These are phyloP conservation scores for Venturia effusa DNA, from an alignment of 2,329 filamentous ascomycete genomes.

Conservation along the genomic window DNA sequence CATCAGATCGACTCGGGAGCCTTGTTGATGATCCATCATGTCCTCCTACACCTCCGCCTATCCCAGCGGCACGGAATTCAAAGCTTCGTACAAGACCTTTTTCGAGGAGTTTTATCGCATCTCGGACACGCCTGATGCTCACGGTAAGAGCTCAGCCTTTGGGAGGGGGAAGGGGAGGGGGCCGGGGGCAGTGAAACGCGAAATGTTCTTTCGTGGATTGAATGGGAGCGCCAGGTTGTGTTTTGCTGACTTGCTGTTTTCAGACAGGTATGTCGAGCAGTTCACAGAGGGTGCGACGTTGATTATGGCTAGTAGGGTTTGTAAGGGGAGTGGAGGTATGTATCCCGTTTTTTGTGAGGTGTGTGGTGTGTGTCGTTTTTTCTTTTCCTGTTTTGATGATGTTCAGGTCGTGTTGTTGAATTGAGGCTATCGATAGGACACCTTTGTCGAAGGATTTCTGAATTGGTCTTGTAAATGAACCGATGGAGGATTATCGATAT, in stretches of 20 bases:
- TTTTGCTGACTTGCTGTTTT: neutral
- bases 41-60: slow-evolving; percentile 24
- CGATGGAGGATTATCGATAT: too few relatives aligned
- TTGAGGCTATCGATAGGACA: too few relatives aligned
- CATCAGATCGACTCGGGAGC: too few relatives aligned
- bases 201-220: neutral
- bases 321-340: slow-evolving; percentile 26
- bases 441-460: too few relatives aligned
- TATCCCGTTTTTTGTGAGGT: neutral
- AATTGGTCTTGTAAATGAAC: too few relatives aligned
- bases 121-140: slow-evolving; percentile 36
- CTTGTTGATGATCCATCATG: neutral
- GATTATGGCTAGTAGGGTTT: slow-evolving; percentile 33
- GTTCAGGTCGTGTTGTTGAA: neutral
- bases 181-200: neutral
- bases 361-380: neutral
- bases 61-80: slow-evolving; percentile 23
- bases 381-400: neutral
- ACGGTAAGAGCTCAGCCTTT: slow-evolving; percentile 23
- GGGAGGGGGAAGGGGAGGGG: neutral
- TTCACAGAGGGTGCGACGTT: slow-evolving; percentile 40
- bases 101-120: slow-evolving; percentile 37
- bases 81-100: slow-evolving; percentile 31
- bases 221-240: neutral
- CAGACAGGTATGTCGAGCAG: slow-evolving; percentile 29